A percentile compares a stretch with the other conserved stretches of the same genome.
phyloP scores from a whole-genome alignment of 176 grass and related monocot genomes.

The Carex scoparia region DNA sequence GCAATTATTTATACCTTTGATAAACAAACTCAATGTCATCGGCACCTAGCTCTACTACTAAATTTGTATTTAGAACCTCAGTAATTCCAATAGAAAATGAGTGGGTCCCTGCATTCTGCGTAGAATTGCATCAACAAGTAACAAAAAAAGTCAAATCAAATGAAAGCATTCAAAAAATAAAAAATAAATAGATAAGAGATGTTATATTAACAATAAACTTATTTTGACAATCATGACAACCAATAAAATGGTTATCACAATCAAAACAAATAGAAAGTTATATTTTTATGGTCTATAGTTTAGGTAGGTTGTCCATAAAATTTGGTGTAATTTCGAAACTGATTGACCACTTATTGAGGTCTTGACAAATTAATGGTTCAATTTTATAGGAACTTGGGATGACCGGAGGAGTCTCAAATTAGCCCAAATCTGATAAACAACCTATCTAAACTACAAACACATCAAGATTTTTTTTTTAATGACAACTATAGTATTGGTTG shows the following conservation, averaged over 20 bases:
- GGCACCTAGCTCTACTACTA: constrained; percentile 73
- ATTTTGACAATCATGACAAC: neutral
- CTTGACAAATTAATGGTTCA: neutral
- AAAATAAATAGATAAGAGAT: neutral
- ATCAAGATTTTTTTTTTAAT: neutral
- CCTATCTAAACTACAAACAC: neutral
- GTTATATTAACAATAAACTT: neutral
- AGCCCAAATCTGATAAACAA: neutral
- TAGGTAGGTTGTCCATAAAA: neutral
- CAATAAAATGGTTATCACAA: neutral
- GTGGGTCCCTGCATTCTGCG: constrained; percentile 59
- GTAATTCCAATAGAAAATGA: constrained; percentile 77
- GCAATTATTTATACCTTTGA: constrained; percentile 53
- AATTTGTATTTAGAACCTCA: constrained; percentile 59
- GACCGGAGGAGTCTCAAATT: neutral
- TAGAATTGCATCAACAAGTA: neutral
- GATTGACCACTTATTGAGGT: neutral
- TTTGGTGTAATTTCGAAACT: neutral
- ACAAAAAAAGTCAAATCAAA: neutral
- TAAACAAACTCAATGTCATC: constrained; percentile 89
- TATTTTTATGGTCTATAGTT: neutral
- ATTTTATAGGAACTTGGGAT: neutral
- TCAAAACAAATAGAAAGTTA: neutral
- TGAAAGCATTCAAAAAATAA: neutral
- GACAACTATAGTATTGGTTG: neutral